Evolutionary conservation across 768 basidiomycete species (phyloP).

Genomic region (Calocybe indica): DNA sequence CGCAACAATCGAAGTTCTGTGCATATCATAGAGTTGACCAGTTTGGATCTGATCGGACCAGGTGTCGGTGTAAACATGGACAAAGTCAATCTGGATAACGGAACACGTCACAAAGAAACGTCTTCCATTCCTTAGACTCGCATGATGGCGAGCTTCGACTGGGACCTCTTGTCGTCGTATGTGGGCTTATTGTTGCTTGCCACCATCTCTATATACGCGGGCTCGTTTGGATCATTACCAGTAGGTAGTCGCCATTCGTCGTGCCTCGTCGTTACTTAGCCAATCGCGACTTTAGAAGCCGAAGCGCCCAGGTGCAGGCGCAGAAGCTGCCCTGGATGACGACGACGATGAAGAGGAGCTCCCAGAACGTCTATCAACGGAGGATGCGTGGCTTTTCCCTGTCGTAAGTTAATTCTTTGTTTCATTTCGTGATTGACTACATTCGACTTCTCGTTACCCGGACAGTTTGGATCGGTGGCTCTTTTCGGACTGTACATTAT

Average conservation of each 20-base stretch:
- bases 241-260: conserved; percentile 32
- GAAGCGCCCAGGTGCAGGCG: conserved; percentile 8
- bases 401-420: conserved; percentile 40
- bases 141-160: conserved; percentile 28
- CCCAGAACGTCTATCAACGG: conserved; percentile 54
- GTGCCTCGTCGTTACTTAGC: conserved; percentile 2
- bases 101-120: background rate
- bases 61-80: no score
- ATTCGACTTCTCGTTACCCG: background rate
- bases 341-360: conserved; percentile 57
- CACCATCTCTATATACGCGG: conserved; percentile 59
- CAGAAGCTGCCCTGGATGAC: conserved; percentile 11
- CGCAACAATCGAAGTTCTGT: no score
- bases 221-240: conserved; percentile 63
- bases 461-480: conserved; percentile 61
- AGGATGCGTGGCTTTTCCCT: conserved; percentile 73
- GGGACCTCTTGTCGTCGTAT: conserved; percentile 62
- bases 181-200: conserved; percentile 65
- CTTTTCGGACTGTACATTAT: conserved; percentile 66
- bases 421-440: background rate
- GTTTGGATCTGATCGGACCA: no score
- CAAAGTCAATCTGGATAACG: no score
- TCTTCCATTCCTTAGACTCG: background rate
- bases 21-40: no score
- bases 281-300: conserved; percentile 14